Base-by-base conservation (phyloP, 106 monocot genomes). In the Dendrobium nobile region DNA sequence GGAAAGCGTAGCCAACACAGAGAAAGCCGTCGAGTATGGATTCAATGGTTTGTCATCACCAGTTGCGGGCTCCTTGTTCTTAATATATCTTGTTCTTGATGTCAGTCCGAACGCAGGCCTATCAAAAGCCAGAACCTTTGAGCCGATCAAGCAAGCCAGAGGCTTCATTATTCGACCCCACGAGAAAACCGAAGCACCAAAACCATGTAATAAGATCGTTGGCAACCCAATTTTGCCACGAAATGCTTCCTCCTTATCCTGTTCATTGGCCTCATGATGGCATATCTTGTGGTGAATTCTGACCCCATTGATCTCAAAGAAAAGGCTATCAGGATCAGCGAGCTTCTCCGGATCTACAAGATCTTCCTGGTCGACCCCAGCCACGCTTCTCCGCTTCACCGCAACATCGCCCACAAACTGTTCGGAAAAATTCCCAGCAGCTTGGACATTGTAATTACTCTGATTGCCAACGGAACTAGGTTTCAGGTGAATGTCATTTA, bases 21-120 rank as follows among this genome's bases (percentile, higher is more conserved):
- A 93, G 77, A 96, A 96, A 4, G 87, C 92, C 90, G 85, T 91
- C 1, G 93, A 93, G 72, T 96, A 94, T 2, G 96, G 96, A 84
- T 96, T 96, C 75, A 90, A 64, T 8, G 84, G 86, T 31, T 41
- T 56, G 7, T 75, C 26, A 67, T 80, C 82, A 17, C 31, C 40
- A 43, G 41, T 55, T 10, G 15, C 55, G 24, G 42, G 16, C 51
- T 67, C 55, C 20, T 9, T 48, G 19, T 27, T 44, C 28, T 42
- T 72, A 43, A 82, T 75, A 73, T 40, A 40, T 15, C 77, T 82
- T 18, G 42, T 47, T 74, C 96, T 90, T 56, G 93, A 84, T 26
- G 96, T 92, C 81, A 96, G 78, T 13, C 96, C 96, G 73, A 96
- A 96, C n/a, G 93, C 96, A 13, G 96, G 96, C 26, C 96, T 89